Evolutionary conservation across 2,329 filamentous ascomycete genomes (phyloP), one percentile per base, ranked within the genome.

Genomic region (Cyphellophora europaea): DNA sequence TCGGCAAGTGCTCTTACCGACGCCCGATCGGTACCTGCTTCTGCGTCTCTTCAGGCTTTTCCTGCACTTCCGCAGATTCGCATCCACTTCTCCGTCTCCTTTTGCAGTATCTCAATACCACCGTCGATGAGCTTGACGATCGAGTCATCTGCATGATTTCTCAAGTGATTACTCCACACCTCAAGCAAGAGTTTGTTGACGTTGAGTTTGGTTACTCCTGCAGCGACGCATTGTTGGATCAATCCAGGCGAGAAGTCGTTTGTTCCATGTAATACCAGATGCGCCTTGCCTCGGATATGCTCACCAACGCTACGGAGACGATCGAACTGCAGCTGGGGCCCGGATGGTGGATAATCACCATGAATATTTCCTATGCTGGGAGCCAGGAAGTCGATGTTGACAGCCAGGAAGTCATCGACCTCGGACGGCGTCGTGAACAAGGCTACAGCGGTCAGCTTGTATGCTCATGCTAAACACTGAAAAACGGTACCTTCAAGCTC

Each of bases 401-500:
- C 51, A 13, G 40, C 47, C 11, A 55, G 43, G 37, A 54, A 56
- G 21, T 54, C 25, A 13, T 76, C 69, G 6, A 76, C 77, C 56
- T 85, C 73, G 43, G 79, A 76, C 0, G 72, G 68, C 0, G 77
- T 82, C 0, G 80, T 85, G 43, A 83, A 58, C 42, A 77, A n/a
- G n/a, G n/a, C n/a, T n/a, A n/a, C n/a, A n/a, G n/a, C n/a, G n/a
- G n/a, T n/a, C n/a, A n/a, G 53, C 0, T 15, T 27, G 44, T 1
- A 44, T 43, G 33, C 54, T 45, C 18, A 54, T 49, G 5, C 47
- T 42, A n/a, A 5, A n/a, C 27, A 5, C 5, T n/a, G 15, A 28
- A 13, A 28, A 14, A 14, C 15, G n/a, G 12, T 15, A 49, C 53
- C 4, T 50, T 54, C 21, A 13, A 47, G 38, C 30, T 54, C 52